Conservation (phyloP, 202 grass and related monocot species). For the Cymbopogon flexuosus region DNA sequence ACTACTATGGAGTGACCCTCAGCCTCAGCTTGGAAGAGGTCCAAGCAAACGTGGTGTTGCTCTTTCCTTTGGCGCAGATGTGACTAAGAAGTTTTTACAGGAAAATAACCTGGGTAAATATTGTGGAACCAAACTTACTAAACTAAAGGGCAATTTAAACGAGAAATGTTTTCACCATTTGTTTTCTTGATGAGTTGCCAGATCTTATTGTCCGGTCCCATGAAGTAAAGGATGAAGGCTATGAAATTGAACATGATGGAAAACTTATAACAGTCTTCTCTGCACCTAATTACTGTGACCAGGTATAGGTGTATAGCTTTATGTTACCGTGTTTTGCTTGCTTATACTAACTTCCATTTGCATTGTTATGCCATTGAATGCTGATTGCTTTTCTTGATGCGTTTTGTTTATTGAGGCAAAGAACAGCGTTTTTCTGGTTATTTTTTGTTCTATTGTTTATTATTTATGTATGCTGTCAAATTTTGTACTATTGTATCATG, state of each 20-base stretch:
- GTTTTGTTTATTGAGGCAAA: neutral
- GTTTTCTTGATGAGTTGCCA: conserved; percentile 28
- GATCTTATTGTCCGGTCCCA: conserved; percentile 89
- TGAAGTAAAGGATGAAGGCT: conserved; percentile 89
- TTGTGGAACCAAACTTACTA: neutral
- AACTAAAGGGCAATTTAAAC: neutral
- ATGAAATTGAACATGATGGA: conserved; percentile 81
- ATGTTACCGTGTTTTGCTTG: neutral
- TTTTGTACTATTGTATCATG: neutral
- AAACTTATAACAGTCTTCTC: conserved; percentile 92
- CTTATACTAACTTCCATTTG: neutral
- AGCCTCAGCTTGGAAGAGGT: conserved; percentile 81
- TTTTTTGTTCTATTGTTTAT: neutral
- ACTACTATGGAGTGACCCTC: conserved; percentile 79
- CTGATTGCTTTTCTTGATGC: neutral
- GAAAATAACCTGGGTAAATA: conserved; percentile 54
- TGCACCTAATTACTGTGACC: conserved; percentile 88
- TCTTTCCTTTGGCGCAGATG: conserved; percentile 86
- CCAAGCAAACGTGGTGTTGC: conserved; percentile 83
- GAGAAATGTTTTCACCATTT: conserved; percentile 7
- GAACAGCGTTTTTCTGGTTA: neutral
- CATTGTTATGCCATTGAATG: neutral
- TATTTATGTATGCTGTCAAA: neutral
- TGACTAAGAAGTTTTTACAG: conserved; percentile 71
- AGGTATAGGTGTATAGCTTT: conserved; percentile 36